Evolutionary conservation across 768 basidiomycete species (phyloP).

Genomic region (Suillus ampliporus): DNA sequence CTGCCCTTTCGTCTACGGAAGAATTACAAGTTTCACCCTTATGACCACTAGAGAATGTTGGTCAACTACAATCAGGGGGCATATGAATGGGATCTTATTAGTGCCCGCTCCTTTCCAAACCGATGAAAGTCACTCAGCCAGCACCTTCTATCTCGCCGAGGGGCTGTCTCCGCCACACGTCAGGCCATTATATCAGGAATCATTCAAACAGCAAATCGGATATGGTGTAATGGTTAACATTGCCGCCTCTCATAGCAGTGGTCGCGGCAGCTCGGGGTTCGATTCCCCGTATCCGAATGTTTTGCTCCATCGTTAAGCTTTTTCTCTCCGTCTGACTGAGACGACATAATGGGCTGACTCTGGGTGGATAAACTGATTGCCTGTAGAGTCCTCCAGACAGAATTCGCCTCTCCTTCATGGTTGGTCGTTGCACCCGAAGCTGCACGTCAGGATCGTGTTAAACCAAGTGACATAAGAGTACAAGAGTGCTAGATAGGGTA

Average conservation of each 20-base stretch:
- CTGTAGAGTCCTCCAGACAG: background rate
- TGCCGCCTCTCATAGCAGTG: slow-evolving; percentile 56
- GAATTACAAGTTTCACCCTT: no score
- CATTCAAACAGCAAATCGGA: slow-evolving; percentile 30
- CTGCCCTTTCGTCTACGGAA: background rate
- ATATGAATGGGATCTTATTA: background rate
- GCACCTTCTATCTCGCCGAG: no score
- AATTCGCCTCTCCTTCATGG: background rate
- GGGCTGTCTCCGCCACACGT: no score
- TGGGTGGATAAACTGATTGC: background rate
- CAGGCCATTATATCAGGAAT: no score
- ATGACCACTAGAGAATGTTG: no score
- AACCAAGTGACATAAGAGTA: slow-evolving; percentile 15
- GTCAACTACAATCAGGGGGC: background rate
- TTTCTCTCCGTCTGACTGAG: no score
- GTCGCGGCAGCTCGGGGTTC: slow-evolving; percentile 48
- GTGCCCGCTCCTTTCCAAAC: no score
- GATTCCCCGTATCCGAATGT: slow-evolving; percentile 32
- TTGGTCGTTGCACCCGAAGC: background rate
- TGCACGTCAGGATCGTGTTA: slow-evolving; percentile 2
- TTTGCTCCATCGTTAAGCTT: background rate
- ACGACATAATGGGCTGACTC: no score
- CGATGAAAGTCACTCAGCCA: no score
- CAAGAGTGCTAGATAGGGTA: slow-evolving; percentile 14
- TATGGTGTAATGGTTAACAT: slow-evolving; percentile 75